Percentiles rank a stretch among this genome's conserved stretches.
These are phyloP conservation scores for Aureobasidium zeae DNA, from an alignment of 2,329 filamentous ascomycete genomes.

Conservation along the genomic window DNA sequence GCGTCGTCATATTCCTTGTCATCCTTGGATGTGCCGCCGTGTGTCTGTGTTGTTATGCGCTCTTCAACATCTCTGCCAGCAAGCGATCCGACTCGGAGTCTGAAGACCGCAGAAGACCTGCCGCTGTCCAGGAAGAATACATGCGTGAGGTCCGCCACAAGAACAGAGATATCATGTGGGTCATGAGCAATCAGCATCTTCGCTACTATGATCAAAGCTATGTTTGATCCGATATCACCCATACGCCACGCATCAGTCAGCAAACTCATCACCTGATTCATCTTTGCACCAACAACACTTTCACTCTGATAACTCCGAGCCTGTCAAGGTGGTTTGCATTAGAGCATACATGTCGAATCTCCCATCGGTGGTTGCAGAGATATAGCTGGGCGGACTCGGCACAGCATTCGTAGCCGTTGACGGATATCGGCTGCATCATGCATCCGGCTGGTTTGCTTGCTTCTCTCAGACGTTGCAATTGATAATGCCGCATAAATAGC, in stretches of 20 bases:
- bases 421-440: neutral
- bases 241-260: too few species aligned
- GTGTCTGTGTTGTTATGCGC: constrained; percentile 8
- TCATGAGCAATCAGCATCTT: constrained; percentile 4
- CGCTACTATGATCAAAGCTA: constrained; percentile 8
- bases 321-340: too few species aligned
- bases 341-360: too few species aligned
- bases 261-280: too few species aligned
- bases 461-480: neutral
- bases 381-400: neutral
- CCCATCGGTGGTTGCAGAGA: neutral
- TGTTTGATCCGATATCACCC: neutral
- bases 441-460: neutral
- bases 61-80: constrained; percentile 4
- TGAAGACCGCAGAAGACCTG: constrained; percentile 7
- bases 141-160: constrained; percentile 17
- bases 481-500: neutral
- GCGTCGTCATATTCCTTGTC: constrained; percentile 17
- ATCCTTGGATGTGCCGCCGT: constrained; percentile 13
- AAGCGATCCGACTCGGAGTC: constrained; percentile 3
- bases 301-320: too few species aligned
- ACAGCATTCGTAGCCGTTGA: neutral
- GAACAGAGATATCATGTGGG: constrained; percentile 14
- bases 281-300: too few species aligned
- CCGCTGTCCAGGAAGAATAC: constrained; percentile 16